Conservation (phyloP, 768 basidiomycete species). For the Boletellus ananas region DNA sequence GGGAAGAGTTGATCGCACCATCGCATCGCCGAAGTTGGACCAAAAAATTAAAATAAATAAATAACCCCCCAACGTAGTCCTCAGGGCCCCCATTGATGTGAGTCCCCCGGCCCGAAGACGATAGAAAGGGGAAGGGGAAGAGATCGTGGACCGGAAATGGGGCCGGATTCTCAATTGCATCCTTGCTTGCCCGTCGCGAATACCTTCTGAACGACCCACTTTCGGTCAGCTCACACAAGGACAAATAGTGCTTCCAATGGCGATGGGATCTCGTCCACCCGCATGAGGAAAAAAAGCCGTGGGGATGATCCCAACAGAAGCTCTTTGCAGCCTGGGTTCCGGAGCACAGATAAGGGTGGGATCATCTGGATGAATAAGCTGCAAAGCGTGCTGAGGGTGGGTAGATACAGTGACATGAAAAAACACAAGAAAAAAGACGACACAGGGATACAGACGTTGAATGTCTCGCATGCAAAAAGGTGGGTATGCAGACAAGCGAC, state of each 20-base stretch:
- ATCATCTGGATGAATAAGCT: constrained; percentile 13
- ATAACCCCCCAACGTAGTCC: not conserved
- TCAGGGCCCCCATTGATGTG: not conserved
- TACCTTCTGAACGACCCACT: not conserved
- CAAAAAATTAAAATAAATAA: not conserved
- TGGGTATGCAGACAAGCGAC: constrained; percentile 21
- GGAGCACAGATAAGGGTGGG: constrained; percentile 7
- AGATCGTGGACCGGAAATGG: not conserved
- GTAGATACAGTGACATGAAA: constrained; percentile 25
- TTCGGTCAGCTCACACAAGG: constrained; percentile 7
- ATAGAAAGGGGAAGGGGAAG: not conserved
- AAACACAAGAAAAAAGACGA: constrained; percentile 1
- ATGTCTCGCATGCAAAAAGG: constrained; percentile 15
- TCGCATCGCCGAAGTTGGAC: too few relatives aligned
- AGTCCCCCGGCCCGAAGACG: not conserved
- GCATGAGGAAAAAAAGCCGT: not conserved
- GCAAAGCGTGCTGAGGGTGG: constrained; percentile 10
- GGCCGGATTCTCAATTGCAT: not conserved
- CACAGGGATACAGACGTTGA: constrained; percentile 22
- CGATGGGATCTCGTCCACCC: constrained; percentile 6
- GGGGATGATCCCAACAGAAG: constrained; percentile 4
- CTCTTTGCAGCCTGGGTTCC: constrained; percentile 2
- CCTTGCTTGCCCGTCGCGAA: not conserved
- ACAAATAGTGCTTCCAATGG: not conserved
- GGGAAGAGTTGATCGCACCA: not conserved